Percentiles rank a stretch among this genome's conserved stretches.
Conservation (phyloP, 768 basidiomycete species). For the Agaricus subrufescens region DNA sequence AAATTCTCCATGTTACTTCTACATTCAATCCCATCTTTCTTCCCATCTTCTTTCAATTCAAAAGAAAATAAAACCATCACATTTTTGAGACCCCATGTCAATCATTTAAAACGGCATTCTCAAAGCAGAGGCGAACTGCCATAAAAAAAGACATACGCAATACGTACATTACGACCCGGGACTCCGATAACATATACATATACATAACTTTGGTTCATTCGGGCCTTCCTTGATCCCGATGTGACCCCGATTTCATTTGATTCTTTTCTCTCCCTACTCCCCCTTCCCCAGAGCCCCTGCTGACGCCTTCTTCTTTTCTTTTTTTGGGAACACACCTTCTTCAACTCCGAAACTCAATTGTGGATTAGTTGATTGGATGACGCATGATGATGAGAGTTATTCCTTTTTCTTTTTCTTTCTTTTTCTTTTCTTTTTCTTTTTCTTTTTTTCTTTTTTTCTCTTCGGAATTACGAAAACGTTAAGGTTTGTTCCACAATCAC, state of each 20-base stretch:
- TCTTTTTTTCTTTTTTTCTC: no score
- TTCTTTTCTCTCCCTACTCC: neutral
- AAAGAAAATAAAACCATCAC: neutral
- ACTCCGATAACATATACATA: neutral
- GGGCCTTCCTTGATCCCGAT: slow-evolving; percentile 2
- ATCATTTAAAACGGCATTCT: neutral
- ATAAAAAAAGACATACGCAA: neutral
- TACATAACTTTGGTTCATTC: neutral
- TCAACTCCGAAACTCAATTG: neutral
- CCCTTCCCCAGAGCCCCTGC: no score
- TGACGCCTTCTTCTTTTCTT: no score
- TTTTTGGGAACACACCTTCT: neutral
- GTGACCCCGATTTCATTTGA: slow-evolving; percentile 6
- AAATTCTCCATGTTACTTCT: no score
- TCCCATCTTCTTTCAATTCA: no score
- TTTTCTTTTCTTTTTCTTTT: no score
- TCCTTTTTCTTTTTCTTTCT: no score
- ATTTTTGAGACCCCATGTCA: neutral
- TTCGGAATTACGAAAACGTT: no score
- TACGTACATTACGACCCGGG: neutral
- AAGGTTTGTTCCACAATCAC: no score
- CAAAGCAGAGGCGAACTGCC: neutral
- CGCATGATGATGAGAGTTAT: no score
- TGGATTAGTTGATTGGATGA: no score
- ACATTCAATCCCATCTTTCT: no score